phyloP scores from a whole-genome alignment of 805 yeast genomes.

The Danielozyma ontarioensis region DNA sequence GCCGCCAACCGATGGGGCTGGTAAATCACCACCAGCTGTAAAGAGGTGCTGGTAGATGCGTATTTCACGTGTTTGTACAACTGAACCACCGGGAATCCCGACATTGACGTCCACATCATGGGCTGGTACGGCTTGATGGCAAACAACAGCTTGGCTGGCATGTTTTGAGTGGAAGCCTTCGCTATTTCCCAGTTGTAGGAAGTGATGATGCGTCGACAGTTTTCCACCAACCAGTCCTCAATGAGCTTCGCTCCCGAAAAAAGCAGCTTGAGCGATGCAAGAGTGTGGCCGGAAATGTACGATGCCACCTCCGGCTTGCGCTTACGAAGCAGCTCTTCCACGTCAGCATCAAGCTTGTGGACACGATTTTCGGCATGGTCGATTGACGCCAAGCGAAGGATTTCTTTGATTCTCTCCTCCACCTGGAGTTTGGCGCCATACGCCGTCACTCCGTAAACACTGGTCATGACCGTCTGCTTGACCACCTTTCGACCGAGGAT shows the following conservation, averaged over 20 bases:
- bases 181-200: conserved; percentile 17
- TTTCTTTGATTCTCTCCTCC: conserved; percentile 15
- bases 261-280: conserved; percentile 63
- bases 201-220: conserved; percentile 23
- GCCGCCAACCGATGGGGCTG: conserved; percentile 16
- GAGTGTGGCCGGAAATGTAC: conserved; percentile 73
- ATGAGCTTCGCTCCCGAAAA: conserved; percentile 29
- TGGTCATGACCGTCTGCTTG: conserved; percentile 42
- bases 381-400: no score
- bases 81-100: conserved; percentile 40
- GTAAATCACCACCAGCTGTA: conserved; percentile 18
- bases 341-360: no score
- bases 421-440: conserved; percentile 34
- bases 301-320: conserved; percentile 2
- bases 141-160: conserved; percentile 12
- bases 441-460: conserved; percentile 39
- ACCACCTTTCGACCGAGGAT: conserved; percentile 27
- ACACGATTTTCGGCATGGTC: no score
- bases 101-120: conserved; percentile 38
- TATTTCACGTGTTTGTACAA: conserved; percentile 18
- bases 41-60: conserved; percentile 12
- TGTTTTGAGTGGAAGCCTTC: conserved; percentile 1
- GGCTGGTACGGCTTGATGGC: conserved; percentile 19
- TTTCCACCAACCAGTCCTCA: conserved; percentile 31
- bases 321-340: background rate